Conservation (phyloP, 352 stramenopile genomes). For the Plasmopara muralis region DNA sequence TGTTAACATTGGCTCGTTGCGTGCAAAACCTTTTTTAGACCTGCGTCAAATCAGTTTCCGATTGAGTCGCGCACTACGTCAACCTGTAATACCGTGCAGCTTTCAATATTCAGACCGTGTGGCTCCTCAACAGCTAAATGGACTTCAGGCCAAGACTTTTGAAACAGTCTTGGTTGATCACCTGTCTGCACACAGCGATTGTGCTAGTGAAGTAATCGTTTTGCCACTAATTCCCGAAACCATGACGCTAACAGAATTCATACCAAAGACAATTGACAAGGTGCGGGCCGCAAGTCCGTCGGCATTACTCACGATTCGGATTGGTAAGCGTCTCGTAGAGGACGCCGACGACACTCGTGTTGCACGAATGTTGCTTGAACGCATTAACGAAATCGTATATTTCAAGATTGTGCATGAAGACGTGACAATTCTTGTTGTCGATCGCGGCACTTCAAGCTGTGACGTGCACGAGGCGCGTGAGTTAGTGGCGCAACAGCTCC, state of each 20-base stretch:
- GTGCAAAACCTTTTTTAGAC: conserved; percentile 59
- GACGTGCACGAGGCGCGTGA: conserved; percentile 65
- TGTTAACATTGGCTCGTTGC: conserved; percentile 72
- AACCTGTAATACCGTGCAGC: conserved; percentile 60
- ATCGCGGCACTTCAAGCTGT: conserved; percentile 64
- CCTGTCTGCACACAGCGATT: conserved; percentile 21
- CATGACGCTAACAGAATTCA: conserved; percentile 65
- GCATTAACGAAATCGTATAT: conserved; percentile 35
- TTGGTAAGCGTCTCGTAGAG: conserved; percentile 53
- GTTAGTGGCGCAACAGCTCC: conserved; percentile 50
- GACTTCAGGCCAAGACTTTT: conserved; percentile 52
- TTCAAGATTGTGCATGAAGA: conserved; percentile 20
- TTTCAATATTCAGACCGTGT: conserved; percentile 80
- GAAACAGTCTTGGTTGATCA: conserved; percentile 52
- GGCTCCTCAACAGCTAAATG: conserved; percentile 45
- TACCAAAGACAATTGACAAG: conserved; percentile 53
- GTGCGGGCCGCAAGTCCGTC: conserved; percentile 22
- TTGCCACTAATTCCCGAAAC: conserved; percentile 83
- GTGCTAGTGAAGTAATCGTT: conserved; percentile 35
- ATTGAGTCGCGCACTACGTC: conserved; percentile 46
- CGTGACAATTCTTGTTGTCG: conserved; percentile 62
- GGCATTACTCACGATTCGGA: conserved; percentile 24
- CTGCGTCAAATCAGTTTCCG: conserved; percentile 67
- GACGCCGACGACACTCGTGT: conserved; percentile 46
- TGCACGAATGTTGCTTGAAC: conserved; percentile 53